Evolutionary conservation across 176 grass and related monocot genomes (phyloP).

Genomic region (Aegilops longissima): DNA sequence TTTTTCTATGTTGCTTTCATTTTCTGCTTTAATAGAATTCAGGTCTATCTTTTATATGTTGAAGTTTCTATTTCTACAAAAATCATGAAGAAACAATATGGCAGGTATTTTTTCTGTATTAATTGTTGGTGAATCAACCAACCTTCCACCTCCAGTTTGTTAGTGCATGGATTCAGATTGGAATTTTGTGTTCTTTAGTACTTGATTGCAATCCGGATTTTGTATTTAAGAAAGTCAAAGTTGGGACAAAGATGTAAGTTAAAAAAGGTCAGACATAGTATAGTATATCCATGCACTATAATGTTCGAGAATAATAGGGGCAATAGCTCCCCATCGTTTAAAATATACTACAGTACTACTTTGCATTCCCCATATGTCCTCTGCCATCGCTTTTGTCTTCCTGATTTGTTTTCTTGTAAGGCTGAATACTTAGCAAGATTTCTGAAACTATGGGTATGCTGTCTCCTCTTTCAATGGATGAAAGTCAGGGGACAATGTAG

Average conservation of each 20-base stretch:
- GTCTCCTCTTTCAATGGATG: neutral
- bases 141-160: neutral
- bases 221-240: neutral
- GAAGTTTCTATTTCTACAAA: neutral
- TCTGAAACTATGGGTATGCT: neutral
- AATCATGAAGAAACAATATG: neutral
- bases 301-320: neutral
- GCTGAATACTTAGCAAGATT: neutral
- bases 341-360: neutral
- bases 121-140: neutral
- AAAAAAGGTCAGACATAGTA: neutral
- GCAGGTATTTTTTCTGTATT: neutral
- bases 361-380: neutral
- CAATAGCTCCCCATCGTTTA: neutral
- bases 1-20: neutral
- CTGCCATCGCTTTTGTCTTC: neutral
- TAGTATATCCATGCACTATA: neutral
- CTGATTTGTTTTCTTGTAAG: neutral
- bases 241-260: neutral
- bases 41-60: neutral
- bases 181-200: neutral
- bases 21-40: constrained; percentile 1
- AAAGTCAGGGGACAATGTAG: neutral
- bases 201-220: neutral
- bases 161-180: neutral